Evolutionary conservation across 2,329 filamentous ascomycete species (phyloP).

Genomic region (Alternaria viburni): DNA sequence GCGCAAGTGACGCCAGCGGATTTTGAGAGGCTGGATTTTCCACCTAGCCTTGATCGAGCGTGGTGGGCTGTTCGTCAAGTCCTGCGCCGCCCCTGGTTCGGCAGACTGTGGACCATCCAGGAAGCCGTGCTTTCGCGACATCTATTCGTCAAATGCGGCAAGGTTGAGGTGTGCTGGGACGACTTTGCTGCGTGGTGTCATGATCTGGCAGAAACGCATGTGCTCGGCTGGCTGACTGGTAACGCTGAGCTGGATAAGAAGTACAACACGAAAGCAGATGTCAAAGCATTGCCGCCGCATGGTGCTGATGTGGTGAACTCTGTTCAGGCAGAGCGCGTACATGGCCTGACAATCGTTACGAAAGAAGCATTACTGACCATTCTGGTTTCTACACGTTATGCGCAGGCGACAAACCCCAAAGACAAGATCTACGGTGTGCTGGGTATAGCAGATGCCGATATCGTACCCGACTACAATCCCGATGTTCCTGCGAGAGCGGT

Average conservation of each 20-base stretch:
- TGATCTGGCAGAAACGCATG: constrained; percentile 12
- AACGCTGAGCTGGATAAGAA: constrained; percentile 3
- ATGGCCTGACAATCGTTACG: neutral
- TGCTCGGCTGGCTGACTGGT: constrained; percentile 15
- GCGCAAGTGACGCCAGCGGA: constrained; percentile 19
- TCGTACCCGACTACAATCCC: constrained; percentile 22
- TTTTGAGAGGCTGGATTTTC: constrained; percentile 23
- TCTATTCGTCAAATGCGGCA: constrained; percentile 25
- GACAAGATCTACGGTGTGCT: constrained; percentile 37
- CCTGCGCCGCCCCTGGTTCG: constrained; percentile 27
- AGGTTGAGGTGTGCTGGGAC: constrained; percentile 22
- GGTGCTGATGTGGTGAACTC: constrained; percentile 13
- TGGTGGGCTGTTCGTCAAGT: constrained; percentile 26
- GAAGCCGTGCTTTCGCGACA: constrained; percentile 28
- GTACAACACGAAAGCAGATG: neutral
- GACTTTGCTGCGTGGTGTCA: constrained; percentile 29
- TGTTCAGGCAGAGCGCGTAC: constrained; percentile 18
- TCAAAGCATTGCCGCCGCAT: neutral
- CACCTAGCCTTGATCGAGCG: constrained; percentile 7
- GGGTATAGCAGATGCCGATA: constrained; percentile 17
- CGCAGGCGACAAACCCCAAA: constrained; percentile 26
- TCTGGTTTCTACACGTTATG: constrained; percentile 31
- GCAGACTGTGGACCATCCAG: constrained; percentile 33
- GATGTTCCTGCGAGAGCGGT: constrained; percentile 18
- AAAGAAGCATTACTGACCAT: constrained; percentile 12